phyloP scores from a whole-genome alignment of 2,329 filamentous ascomycete species.

The Exophiala sp. region DNA sequence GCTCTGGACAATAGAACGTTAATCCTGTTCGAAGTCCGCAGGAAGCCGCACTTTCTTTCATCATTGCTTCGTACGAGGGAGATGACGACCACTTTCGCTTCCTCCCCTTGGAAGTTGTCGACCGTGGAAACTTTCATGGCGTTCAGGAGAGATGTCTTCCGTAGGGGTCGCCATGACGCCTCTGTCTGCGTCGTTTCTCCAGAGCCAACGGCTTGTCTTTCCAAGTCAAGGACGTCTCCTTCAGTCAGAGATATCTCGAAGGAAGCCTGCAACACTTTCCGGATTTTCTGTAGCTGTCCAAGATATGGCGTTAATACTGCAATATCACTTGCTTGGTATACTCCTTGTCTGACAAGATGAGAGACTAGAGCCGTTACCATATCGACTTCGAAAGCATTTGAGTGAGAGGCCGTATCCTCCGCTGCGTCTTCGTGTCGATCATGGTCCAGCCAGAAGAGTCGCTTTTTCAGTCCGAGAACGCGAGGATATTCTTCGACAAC shows the following conservation, averaged over 20 bases:
- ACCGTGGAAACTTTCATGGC: slow-evolving; percentile 60
- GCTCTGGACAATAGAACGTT: slow-evolving; percentile 50
- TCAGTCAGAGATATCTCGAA: slow-evolving; percentile 65
- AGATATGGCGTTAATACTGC: slow-evolving; percentile 65
- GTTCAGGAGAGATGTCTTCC: slow-evolving; percentile 47
- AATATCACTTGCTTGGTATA: slow-evolving; percentile 59
- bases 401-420: slow-evolving; percentile 39
- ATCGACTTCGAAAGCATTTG: slow-evolving; percentile 56
- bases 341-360: slow-evolving; percentile 64
- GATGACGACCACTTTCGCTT: slow-evolving; percentile 67
- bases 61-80: slow-evolving; percentile 68
- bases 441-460: slow-evolving; percentile 55
- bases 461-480: slow-evolving; percentile 47
- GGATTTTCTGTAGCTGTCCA: slow-evolving; percentile 51
- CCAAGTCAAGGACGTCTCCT: slow-evolving; percentile 56
- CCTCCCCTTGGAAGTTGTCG: slow-evolving; percentile 76
- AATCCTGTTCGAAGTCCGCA: slow-evolving; percentile 63
- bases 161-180: slow-evolving; percentile 5
- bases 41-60: slow-evolving; percentile 59
- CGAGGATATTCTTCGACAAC: slow-evolving; percentile 37
- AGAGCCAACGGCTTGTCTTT: slow-evolving; percentile 35
- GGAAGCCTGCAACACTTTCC: slow-evolving; percentile 35
- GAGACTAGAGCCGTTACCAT: slow-evolving; percentile 62
- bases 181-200: slow-evolving; percentile 28
- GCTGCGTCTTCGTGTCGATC: slow-evolving; percentile 35